Evolutionary conservation across 495 filamentous ascomycete genomes (phyloP).

Genomic region (Neurospora intermedia): DNA sequence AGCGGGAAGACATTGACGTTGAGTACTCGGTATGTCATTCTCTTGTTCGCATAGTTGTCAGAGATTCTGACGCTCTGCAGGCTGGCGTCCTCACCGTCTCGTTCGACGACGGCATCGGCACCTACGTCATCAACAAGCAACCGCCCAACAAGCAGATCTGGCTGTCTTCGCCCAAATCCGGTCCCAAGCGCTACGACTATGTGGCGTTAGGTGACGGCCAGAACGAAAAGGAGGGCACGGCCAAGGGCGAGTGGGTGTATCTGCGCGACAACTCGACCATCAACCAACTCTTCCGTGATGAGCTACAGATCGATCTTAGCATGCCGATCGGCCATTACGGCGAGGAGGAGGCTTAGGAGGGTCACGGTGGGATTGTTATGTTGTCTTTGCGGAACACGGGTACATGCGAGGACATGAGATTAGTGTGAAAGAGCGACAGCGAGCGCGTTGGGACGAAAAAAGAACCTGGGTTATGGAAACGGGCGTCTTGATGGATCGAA

Average conservation of each 20-base stretch:
- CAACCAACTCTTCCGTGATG: slow-evolving; percentile 55
- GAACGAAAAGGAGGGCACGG: slow-evolving; percentile 63
- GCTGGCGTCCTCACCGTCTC: slow-evolving; percentile 73
- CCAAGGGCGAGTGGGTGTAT: slow-evolving; percentile 71
- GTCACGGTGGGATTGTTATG: not conserved
- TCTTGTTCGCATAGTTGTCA: slow-evolving; percentile 4
- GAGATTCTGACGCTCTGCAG: slow-evolving; percentile 30
- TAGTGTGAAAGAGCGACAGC: not conserved
- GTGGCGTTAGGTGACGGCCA: slow-evolving; percentile 58
- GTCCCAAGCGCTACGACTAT: slow-evolving; percentile 89
- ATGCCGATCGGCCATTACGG: slow-evolving; percentile 6
- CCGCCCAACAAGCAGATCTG: slow-evolving; percentile 96
- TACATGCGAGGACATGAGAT: not conserved
- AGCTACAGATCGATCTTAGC: slow-evolving; percentile 48
- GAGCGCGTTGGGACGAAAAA: not conserved
- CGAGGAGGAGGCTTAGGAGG: not conserved
- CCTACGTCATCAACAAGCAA: slow-evolving; percentile 94
- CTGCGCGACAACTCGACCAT: slow-evolving; percentile 67
- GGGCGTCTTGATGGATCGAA: not conserved
- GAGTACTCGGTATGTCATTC: slow-evolving; percentile 44
- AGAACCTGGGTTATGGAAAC: not conserved
- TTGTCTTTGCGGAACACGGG: not conserved
- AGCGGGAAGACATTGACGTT: slow-evolving; percentile 53
- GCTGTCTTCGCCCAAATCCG: slow-evolving; percentile 85
- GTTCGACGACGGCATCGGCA: slow-evolving; percentile 51